Evolutionary conservation across 2,329 filamentous ascomycete species (phyloP).

Genomic region (Botryotinia globosa): DNA sequence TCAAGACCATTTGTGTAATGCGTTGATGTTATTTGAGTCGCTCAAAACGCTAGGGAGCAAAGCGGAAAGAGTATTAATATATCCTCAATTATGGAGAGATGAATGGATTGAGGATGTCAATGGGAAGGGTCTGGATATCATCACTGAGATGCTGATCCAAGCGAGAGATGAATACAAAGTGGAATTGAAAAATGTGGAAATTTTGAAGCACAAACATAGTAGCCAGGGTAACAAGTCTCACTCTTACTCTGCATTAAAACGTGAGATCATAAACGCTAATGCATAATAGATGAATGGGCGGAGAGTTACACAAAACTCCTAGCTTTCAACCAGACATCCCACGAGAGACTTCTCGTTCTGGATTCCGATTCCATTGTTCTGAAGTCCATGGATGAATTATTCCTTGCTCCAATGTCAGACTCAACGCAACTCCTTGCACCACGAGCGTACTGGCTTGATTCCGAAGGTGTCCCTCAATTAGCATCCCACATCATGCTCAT

Average conservation of each 20-base stretch:
- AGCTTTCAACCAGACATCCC: slow-evolving; percentile 65
- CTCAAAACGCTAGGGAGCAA: slow-evolving; percentile 44
- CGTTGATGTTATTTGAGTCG: slow-evolving; percentile 50
- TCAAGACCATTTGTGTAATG: slow-evolving; percentile 49
- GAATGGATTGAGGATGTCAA: slow-evolving; percentile 38
- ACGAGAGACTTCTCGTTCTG: slow-evolving; percentile 38
- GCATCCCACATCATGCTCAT: slow-evolving; percentile 58
- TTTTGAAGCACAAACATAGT: slow-evolving; percentile 41
- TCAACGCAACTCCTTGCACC: slow-evolving; percentile 51
- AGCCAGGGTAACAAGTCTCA: slow-evolving; percentile 41
- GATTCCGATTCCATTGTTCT: slow-evolving; percentile 32
- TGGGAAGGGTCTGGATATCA: slow-evolving; percentile 36
- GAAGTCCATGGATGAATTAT: slow-evolving; percentile 57
- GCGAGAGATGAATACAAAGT: slow-evolving; percentile 47
- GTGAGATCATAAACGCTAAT: background rate
- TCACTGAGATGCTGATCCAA: slow-evolving; percentile 39
- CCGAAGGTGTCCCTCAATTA: slow-evolving; percentile 44
- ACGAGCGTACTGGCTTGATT: slow-evolving; percentile 56
- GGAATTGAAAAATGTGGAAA: slow-evolving; percentile 44
- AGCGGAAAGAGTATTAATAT: slow-evolving; percentile 48
- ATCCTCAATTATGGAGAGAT: slow-evolving; percentile 38
- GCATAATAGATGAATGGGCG: slow-evolving; percentile 26
- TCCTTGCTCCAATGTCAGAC: slow-evolving; percentile 51
- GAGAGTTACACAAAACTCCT: slow-evolving; percentile 63
- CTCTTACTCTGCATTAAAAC: background rate